A percentile compares a stretch with the other conserved stretches of the same genome.
Conservation (phyloP, 2,329 filamentous ascomycete genomes). For the Fusarium sp. region DNA sequence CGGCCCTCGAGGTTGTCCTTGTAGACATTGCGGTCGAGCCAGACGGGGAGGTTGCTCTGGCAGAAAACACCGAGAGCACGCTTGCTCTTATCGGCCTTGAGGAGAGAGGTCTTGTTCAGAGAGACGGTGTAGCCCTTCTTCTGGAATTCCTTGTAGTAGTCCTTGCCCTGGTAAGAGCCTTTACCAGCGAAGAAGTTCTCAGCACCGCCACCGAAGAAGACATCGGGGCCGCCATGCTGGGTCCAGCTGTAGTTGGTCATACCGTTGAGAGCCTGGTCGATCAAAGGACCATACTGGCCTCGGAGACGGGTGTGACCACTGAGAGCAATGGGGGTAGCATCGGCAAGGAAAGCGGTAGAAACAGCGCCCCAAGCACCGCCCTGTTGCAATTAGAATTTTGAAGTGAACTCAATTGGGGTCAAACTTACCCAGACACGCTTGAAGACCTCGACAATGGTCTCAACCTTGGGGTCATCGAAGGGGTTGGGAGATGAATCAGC, state of each 20-base stretch:
- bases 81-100: constrained; percentile 62
- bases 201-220: constrained; percentile 82
- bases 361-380: constrained; percentile 70
- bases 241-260: constrained; percentile 85
- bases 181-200: constrained; percentile 76
- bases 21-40: constrained; percentile 87
- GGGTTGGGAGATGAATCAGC: constrained; percentile 76
- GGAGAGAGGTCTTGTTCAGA: constrained; percentile 76
- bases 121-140: constrained; percentile 76
- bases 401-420: not conserved
- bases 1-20: constrained; percentile 71
- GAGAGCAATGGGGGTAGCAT: constrained; percentile 82
- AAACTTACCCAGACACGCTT: constrained; percentile 69
- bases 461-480: constrained; percentile 87
- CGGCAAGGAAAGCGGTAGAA: constrained; percentile 81
- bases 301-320: constrained; percentile 77
- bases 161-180: constrained; percentile 71
- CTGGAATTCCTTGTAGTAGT: constrained; percentile 82
- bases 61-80: constrained; percentile 82
- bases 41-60: constrained; percentile 78
- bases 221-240: constrained; percentile 75
- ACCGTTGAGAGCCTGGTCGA: constrained; percentile 80
- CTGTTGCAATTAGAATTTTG: constrained; percentile 37
- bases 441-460: constrained; percentile 82
- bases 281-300: constrained; percentile 72